Percentiles rank a stretch among this genome's conserved stretches.
Conservation (phyloP, 495 filamentous ascomycete genomes). For the Xylaria sp. region DNA sequence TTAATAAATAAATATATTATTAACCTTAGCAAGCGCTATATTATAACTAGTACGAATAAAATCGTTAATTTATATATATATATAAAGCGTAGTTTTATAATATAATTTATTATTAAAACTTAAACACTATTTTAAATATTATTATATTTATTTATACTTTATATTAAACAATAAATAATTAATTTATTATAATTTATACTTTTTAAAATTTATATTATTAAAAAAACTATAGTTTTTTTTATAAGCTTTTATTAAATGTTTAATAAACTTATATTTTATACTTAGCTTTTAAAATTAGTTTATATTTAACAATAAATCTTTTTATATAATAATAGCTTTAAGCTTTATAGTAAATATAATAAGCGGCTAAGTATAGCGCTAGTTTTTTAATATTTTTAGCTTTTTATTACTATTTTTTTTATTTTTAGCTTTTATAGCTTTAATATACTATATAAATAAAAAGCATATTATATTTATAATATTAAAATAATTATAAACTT, state of each 20-base stretch:
- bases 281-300: neutral
- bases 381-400: no score
- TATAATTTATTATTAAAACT: neutral
- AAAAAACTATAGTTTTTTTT: neutral
- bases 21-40: neutral
- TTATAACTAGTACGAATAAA: neutral
- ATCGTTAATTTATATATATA: neutral
- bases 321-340: no score
- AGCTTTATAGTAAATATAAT: no score
- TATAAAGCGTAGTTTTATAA: neutral
- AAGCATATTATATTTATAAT: no score
- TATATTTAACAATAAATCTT: no score
- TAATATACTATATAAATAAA: no score
- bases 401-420: no score
- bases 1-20: neutral
- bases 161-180: neutral
- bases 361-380: no score
- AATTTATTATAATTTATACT: neutral
- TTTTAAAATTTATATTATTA: constrained; percentile 1
- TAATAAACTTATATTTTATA: neutral
- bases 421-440: no score
- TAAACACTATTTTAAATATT: neutral
- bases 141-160: neutral
- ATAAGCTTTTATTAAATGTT: no score
- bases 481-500: no score